These are phyloP conservation scores for Eucalyptus guilfoylei DNA, from an alignment of 345 rosid species.

Conservation along the genomic window DNA sequence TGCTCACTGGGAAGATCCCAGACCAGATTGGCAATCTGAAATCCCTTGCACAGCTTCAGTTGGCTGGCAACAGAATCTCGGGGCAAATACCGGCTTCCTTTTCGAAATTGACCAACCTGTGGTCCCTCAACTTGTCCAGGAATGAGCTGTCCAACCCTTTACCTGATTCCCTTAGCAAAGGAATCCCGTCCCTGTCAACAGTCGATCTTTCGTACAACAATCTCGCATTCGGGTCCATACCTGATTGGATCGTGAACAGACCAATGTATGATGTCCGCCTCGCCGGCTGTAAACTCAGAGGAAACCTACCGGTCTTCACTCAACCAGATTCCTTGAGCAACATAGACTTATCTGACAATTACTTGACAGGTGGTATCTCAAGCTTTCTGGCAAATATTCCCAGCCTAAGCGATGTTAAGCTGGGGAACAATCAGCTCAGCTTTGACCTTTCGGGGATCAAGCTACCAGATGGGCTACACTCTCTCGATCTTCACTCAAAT, in stretches of 20 bases:
- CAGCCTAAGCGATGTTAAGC: conserved; percentile 52
- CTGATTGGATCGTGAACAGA: conserved; percentile 57
- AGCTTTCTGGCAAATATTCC: conserved; percentile 45
- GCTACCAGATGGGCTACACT: conserved; percentile 49
- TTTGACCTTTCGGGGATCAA: conserved; percentile 45
- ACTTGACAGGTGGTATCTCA: conserved; percentile 43
- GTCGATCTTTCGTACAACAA: conserved; percentile 83
- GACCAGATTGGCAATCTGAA: conserved; percentile 43
- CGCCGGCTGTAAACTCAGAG: conserved; percentile 75
- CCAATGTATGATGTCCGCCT: conserved; percentile 52
- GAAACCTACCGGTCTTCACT: conserved; percentile 53
- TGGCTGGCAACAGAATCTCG: conserved; percentile 46
- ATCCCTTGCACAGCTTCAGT: conserved; percentile 57
- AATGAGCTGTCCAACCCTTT: conserved; percentile 62
- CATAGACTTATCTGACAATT: conserved; percentile 69
- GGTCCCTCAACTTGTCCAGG: conserved; percentile 84
- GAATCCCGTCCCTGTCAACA: conserved; percentile 59
- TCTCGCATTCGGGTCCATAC: conserved; percentile 55
- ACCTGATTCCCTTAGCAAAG: conserved; percentile 33
- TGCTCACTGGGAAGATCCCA: conserved; percentile 54
- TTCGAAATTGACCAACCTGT: conserved; percentile 53
- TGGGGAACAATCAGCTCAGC: conserved; percentile 63
- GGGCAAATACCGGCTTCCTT: conserved; percentile 69
- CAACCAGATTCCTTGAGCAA: conserved; percentile 48
- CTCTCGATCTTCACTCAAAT: conserved; percentile 59